phyloP scores from a whole-genome alignment of 2,329 filamentous ascomycete genomes.

The Paecilomyces fulvus region DNA sequence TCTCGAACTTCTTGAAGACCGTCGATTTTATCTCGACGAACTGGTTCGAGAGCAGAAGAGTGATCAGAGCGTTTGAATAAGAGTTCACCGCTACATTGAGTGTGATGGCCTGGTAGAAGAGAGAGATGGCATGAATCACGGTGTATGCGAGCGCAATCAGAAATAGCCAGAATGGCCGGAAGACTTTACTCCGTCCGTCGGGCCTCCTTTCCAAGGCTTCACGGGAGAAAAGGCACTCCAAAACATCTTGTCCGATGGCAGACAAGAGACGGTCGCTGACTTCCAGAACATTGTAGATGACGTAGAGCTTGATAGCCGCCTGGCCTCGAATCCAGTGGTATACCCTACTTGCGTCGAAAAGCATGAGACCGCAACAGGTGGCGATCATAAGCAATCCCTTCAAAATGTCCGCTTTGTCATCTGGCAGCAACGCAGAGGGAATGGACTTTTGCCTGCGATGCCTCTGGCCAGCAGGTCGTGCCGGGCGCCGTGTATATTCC shows the following conservation, averaged over 20 bases:
- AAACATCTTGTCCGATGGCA: constrained; percentile 87
- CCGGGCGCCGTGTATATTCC: constrained; percentile 19
- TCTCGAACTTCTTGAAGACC: constrained; percentile 98
- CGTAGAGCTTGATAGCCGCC: constrained; percentile 94
- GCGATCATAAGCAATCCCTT: constrained; percentile 82
- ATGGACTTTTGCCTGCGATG: constrained; percentile 74
- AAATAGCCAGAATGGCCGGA: constrained; percentile 87
- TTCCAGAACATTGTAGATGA: constrained; percentile 97
- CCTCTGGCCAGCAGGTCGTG: constrained; percentile 27
- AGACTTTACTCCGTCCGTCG: constrained; percentile 81
- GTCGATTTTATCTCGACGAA: constrained; percentile 98
- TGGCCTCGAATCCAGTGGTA: constrained; percentile 96
- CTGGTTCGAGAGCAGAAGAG: constrained; percentile 88
- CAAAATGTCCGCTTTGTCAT: constrained; percentile 90
- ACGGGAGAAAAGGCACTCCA: constrained; percentile 89
- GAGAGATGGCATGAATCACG: constrained; percentile 71
- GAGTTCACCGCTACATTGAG: constrained; percentile 98
- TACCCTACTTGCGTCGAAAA: constrained; percentile 91
- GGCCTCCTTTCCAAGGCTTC: constrained; percentile 84
- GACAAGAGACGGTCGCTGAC: constrained; percentile 79
- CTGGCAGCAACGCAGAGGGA: constrained; percentile 74
- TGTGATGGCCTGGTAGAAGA: constrained; percentile 97
- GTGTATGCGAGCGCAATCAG: constrained; percentile 79
- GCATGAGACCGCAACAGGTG: constrained; percentile 78
- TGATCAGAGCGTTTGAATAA: constrained; percentile 91